Base-by-base conservation (phyloP, 139 green algal species). In the Medakamo hakoo region DNA sequence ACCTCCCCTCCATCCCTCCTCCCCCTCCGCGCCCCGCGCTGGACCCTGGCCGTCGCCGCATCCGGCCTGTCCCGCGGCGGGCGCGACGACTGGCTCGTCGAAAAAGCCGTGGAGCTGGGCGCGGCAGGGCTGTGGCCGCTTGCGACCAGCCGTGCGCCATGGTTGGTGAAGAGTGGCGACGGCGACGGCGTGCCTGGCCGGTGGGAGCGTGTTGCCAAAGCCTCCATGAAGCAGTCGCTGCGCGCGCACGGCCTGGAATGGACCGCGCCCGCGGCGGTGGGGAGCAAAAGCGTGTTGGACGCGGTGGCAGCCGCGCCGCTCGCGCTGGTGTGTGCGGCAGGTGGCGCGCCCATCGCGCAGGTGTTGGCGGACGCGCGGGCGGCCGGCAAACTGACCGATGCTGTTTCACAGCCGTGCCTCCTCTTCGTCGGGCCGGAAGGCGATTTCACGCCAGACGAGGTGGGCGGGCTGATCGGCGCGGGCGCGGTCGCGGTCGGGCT, bases 41-140 rank as follows among this genome's bases (percentile, higher is more conserved):
- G 59, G 40, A 29, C 28, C 19, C 26, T 67, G 48, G 67, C 48
- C 2, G 59, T 93, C 24, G 78, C 76, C 21, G 88, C 78, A 1
- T 89, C 79, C 67, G 78, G 79, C 5, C 82, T 70, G 1, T 71
- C 95, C n/a, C 91, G 91, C 67, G 87, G 86, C 21, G 83, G 83
- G 19, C 71, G 90, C 23, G 75, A 76, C 14, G 88, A 95, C 67
- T 94, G 82, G 84, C 77, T 95, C 20, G 80, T 95, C 21, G 90
- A 97, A 67, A 97, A 97, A 64, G 65, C 61, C 2, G 78, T 81
- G 22, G 90, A 96, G 74, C 74, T 96, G 24, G 86, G 87, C 3
- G 90, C 87, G 2, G 62, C 61, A 20, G 40, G 64, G 4, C 23
- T 95, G 27, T 64, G 80, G n/a, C 88, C 89, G 19, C 62, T 95